These are phyloP conservation scores for Clonostachys sp. DNA, from an alignment of 2,329 filamentous ascomycete species.

Conservation along the genomic window DNA sequence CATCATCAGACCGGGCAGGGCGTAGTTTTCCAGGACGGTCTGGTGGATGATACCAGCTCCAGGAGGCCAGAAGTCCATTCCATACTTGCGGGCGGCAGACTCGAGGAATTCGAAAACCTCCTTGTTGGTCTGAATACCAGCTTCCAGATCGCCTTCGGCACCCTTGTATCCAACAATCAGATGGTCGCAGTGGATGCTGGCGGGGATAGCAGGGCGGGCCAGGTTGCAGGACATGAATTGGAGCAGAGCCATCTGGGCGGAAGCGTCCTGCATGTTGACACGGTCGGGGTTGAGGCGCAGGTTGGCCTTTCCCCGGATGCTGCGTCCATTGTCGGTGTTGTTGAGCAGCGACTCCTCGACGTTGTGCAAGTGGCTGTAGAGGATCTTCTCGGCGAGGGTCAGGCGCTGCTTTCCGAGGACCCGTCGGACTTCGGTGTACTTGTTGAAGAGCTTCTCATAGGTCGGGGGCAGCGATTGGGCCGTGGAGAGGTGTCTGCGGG, in stretches of 20 bases:
- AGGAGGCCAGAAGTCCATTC: constrained; percentile 93
- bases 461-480: constrained; percentile 54
- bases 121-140: constrained; percentile 85
- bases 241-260: constrained; percentile 94
- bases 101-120: constrained; percentile 98
- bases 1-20: constrained; percentile 97
- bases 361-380: constrained; percentile 92
- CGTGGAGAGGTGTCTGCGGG: constrained; percentile 30
- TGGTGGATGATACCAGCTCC: constrained; percentile 96
- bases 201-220: constrained; percentile 83
- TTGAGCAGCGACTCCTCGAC: constrained; percentile 82
- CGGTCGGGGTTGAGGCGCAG: constrained; percentile 96
- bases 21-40: constrained; percentile 96
- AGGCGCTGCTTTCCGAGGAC: constrained; percentile 66
- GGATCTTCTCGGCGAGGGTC: constrained; percentile 94
- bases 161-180: constrained; percentile 95
- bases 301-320: constrained; percentile 83
- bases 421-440: constrained; percentile 68
- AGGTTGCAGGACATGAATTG: constrained; percentile 98
- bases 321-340: constrained; percentile 76
- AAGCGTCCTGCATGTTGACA: constrained; percentile 98
- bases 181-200: constrained; percentile 98
- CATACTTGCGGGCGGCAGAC: constrained; percentile 84
- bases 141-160: constrained; percentile 77
- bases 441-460: constrained; percentile 76